phyloP scores from a whole-genome alignment of 129 eudicot genomes.

The Flaveria brownii region DNA sequence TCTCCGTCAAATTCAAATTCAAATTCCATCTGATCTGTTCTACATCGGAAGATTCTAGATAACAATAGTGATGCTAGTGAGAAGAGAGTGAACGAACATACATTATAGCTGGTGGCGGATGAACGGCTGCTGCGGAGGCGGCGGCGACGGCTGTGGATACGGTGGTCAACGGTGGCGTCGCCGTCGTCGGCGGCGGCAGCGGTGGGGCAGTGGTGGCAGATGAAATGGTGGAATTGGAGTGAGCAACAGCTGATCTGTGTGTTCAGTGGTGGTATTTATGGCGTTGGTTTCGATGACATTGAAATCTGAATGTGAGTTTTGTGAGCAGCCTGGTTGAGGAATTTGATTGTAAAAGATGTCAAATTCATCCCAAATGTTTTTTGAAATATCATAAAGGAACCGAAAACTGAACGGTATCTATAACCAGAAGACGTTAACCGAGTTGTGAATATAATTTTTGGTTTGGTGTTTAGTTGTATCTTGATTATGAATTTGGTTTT shows the following conservation, averaged over 20 bases:
- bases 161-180: conserved; percentile 24
- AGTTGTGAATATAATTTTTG: too few species aligned
- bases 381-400: neutral
- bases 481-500: too few species aligned
- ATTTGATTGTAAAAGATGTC: neutral
- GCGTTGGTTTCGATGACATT: conserved; percentile 19
- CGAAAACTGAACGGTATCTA: too few species aligned
- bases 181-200: conserved; percentile 21
- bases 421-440: too few species aligned
- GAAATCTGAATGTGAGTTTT: conserved; percentile 3
- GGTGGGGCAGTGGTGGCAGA: conserved; percentile 16
- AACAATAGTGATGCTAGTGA: neutral
- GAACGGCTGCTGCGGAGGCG: conserved; percentile 3
- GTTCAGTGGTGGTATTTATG: conserved; percentile 18
- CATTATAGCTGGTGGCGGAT: conserved; percentile 12
- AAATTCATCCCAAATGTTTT: neutral
- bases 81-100: conserved; percentile 25
- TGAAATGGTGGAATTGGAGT: conserved; percentile 27
- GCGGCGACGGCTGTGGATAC: conserved; percentile 22
- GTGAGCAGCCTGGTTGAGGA: conserved; percentile 13
- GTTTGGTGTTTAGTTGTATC: too few species aligned
- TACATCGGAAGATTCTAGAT: conserved; percentile 9
- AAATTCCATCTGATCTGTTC: conserved; percentile 16
- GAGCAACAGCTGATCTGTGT: neutral
- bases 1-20: neutral